A percentile compares a stretch with the other conserved stretches of the same genome.
Conservation (phyloP, 108 stramenopile genomes). For the Cylindrotheca fusiformis region DNA sequence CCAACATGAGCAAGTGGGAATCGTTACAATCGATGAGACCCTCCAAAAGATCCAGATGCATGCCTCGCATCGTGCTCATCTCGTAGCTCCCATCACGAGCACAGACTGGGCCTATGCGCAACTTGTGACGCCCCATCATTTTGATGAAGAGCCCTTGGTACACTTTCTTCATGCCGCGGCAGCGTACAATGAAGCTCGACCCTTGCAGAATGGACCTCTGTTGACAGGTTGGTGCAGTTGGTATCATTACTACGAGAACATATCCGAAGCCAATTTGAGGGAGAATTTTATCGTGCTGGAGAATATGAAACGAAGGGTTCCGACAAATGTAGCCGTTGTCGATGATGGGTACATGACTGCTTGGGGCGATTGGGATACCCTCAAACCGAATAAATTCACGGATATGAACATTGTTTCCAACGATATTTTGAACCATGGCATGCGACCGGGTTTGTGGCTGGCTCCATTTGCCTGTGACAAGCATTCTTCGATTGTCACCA, state of each 20-base stretch:
- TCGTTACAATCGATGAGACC: constrained; percentile 56
- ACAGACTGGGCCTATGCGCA: constrained; percentile 88
- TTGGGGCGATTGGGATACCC: constrained; percentile 92
- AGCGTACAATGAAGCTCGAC: constrained; percentile 69
- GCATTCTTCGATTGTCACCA: constrained; percentile 61
- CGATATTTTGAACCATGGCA: constrained; percentile 60
- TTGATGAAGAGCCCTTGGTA: constrained; percentile 88
- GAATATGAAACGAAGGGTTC: constrained; percentile 49
- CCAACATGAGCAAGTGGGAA: constrained; percentile 81
- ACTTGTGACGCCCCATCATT: constrained; percentile 61
- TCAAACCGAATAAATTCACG: constrained; percentile 75
- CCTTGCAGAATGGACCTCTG: constrained; percentile 67
- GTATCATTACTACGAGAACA: constrained; percentile 93
- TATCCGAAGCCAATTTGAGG: constrained; percentile 67
- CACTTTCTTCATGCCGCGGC: constrained; percentile 79
- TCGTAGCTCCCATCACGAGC: constrained; percentile 20
- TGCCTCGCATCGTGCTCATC: constrained; percentile 58
- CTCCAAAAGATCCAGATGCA: constrained; percentile 60
- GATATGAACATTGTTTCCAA: constrained; percentile 69
- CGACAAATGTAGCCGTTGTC: constrained; percentile 81
- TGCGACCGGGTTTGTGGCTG: constrained; percentile 90
- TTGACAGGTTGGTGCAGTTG: constrained; percentile 92
- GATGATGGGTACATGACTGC: constrained; percentile 96
- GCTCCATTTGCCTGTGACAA: constrained; percentile 92
- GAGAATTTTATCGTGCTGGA: constrained; percentile 71